phyloP scores from a whole-genome alignment of 768 basidiomycete genomes.

The Boletellus sp. region DNA sequence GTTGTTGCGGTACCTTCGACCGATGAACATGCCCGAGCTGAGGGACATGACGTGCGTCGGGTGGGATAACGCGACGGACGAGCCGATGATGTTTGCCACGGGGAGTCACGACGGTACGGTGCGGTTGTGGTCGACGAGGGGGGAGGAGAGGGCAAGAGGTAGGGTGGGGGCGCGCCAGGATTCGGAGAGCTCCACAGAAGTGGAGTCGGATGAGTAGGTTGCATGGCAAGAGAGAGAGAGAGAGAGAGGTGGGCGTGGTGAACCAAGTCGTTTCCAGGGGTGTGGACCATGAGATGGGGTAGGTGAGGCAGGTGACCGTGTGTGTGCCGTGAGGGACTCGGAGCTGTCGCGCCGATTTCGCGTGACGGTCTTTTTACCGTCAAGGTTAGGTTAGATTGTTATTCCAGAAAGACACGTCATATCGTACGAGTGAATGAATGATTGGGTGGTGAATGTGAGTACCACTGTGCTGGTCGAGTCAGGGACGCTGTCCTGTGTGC shows the following conservation, averaged over 20 bases:
- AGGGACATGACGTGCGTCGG: constrained; percentile 75
- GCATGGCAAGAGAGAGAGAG: too few relatives aligned
- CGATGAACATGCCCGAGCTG: constrained; percentile 43
- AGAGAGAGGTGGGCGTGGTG: too few relatives aligned
- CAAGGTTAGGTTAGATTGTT: neutral
- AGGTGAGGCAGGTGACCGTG: too few relatives aligned
- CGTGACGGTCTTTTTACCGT: neutral
- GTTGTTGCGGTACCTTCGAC: constrained; percentile 63
- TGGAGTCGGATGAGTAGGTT: constrained; percentile 16
- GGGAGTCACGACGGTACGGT: constrained; percentile 78
- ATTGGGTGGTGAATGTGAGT: too few relatives aligned
- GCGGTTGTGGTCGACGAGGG: constrained; percentile 62
- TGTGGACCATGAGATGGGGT: too few relatives aligned
- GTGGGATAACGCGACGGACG: constrained; percentile 66
- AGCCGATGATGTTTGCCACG: constrained; percentile 54
- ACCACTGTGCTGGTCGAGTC: too few relatives aligned
- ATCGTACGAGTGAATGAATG: too few relatives aligned
- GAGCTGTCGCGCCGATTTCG: too few relatives aligned
- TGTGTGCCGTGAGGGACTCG: too few relatives aligned
- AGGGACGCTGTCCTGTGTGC: too few relatives aligned
- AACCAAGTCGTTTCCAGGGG: too few relatives aligned
- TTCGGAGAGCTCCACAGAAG: constrained; percentile 19
- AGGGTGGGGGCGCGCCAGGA: neutral
- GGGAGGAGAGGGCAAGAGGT: neutral
- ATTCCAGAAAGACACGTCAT: neutral